phyloP scores from a whole-genome alignment of 352 stramenopile species.

The Phytophthora nicotianae region DNA sequence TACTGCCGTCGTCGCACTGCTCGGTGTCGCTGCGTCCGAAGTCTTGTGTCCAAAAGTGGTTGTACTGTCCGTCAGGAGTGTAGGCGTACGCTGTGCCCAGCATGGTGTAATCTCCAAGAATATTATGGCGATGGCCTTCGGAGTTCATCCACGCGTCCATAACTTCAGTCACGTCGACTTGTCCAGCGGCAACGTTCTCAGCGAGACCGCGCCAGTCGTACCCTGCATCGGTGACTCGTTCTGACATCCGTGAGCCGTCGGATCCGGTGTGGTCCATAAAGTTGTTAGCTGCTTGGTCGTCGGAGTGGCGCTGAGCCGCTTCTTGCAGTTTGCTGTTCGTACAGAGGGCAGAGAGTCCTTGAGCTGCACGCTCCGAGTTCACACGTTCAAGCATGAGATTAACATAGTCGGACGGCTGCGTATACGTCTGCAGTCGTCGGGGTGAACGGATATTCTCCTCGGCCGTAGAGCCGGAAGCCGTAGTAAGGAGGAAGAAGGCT shows the following conservation, averaged over 20 bases:
- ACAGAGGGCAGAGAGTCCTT: constrained; percentile 40
- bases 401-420: constrained; percentile 21
- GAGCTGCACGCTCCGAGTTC: constrained; percentile 47
- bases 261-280: constrained; percentile 58
- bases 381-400: constrained; percentile 50
- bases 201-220: constrained; percentile 53
- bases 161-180: constrained; percentile 37
- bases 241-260: constrained; percentile 37
- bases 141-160: constrained; percentile 55
- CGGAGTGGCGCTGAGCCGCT: constrained; percentile 32
- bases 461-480: not conserved
- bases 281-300: constrained; percentile 51
- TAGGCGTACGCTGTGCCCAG: constrained; percentile 48
- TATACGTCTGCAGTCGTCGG: constrained; percentile 35
- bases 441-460: not conserved
- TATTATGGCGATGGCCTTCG: constrained; percentile 42
- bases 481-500: constrained; percentile 8
- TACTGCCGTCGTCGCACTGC: constrained; percentile 31
- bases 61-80: constrained; percentile 31
- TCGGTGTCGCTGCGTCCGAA: constrained; percentile 48
- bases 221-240: constrained; percentile 44
- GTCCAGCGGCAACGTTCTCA: constrained; percentile 51
- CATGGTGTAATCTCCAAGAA: constrained; percentile 47
- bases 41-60: constrained; percentile 67
- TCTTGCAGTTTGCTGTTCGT: constrained; percentile 39